phyloP scores from a whole-genome alignment of 2,329 filamentous ascomycete species.

The Neoscytalidium dimidiatum region DNA sequence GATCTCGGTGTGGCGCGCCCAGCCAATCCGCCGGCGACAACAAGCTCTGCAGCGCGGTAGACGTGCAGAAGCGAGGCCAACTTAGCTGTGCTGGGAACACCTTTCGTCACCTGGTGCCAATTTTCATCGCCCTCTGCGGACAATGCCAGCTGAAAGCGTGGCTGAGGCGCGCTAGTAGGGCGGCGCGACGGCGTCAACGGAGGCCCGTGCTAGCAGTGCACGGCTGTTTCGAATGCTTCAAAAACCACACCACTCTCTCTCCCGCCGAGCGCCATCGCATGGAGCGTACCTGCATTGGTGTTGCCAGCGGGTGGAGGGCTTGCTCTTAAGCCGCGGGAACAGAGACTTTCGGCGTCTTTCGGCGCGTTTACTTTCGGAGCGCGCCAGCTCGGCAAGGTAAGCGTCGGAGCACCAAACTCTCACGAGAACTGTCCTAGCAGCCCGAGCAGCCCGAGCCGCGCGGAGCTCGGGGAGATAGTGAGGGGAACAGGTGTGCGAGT shows the following conservation, averaged over 20 bases:
- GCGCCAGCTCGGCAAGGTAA: neutral
- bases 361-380: neutral
- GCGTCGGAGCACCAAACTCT: neutral
- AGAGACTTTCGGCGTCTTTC: conserved; percentile 4
- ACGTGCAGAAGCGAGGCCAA: neutral
- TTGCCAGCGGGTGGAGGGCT: neutral
- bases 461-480: neutral
- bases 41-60: neutral
- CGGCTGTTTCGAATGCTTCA: neutral
- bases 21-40: conserved; percentile 6
- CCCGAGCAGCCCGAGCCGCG: neutral
- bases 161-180: neutral
- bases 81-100: neutral
- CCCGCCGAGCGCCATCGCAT: neutral
- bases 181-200: neutral
- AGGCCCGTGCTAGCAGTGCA: neutral
- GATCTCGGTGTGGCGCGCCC: neutral
- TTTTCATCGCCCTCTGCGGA: neutral
- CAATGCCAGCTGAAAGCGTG: neutral
- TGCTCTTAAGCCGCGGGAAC: neutral
- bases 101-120: neutral
- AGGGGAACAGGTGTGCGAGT: neutral
- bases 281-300: neutral
- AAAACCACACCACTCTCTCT: neutral
- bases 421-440: neutral